phyloP scores from a whole-genome alignment of 1,284 basidiomycete genomes.

The Apiotrichum mycotoxinovorans region DNA sequence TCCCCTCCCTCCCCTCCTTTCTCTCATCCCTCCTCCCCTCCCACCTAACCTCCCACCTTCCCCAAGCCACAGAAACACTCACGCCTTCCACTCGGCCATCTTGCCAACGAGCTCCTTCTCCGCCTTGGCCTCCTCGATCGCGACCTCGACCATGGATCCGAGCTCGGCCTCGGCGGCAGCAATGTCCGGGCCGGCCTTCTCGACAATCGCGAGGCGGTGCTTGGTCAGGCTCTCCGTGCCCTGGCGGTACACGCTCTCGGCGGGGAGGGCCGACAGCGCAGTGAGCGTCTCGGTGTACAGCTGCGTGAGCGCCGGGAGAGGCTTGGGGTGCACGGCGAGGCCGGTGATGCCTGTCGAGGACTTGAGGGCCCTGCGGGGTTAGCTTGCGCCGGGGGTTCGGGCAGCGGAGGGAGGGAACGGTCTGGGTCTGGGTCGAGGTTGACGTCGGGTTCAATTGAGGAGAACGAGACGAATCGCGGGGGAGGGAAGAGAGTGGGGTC shows the following conservation, averaged over 20 bases:
- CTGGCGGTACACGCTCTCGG: slow-evolving; percentile 83
- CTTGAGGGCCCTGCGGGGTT: slow-evolving; percentile 55
- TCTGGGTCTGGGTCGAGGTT: neutral
- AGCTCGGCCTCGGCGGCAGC: slow-evolving; percentile 64
- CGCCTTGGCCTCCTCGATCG: slow-evolving; percentile 73
- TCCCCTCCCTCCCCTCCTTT: neutral
- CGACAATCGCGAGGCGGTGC: slow-evolving; percentile 71
- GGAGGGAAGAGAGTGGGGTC: too few relatives aligned
- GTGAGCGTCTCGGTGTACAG: slow-evolving; percentile 78
- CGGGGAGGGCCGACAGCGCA: slow-evolving; percentile 66
- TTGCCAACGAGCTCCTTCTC: slow-evolving; percentile 74
- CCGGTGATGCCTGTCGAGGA: slow-evolving; percentile 72
- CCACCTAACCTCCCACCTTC: neutral
- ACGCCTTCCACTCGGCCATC: slow-evolving; percentile 97
- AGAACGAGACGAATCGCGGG: too few relatives aligned
- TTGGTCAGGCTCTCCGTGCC: slow-evolving; percentile 82
- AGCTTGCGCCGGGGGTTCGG: too few relatives aligned
- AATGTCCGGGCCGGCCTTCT: slow-evolving; percentile 65
- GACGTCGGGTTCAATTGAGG: slow-evolving; percentile 35
- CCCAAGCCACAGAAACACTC: slow-evolving; percentile 51
- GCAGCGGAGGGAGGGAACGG: neutral
- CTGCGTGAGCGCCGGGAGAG: slow-evolving; percentile 69
- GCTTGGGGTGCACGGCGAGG: slow-evolving; percentile 56
- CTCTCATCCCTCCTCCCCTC: neutral
- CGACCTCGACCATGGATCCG: slow-evolving; percentile 45